Evolutionary conservation across 2,329 filamentous ascomycete species (phyloP).

Genomic region (Thelonectria rubi): DNA sequence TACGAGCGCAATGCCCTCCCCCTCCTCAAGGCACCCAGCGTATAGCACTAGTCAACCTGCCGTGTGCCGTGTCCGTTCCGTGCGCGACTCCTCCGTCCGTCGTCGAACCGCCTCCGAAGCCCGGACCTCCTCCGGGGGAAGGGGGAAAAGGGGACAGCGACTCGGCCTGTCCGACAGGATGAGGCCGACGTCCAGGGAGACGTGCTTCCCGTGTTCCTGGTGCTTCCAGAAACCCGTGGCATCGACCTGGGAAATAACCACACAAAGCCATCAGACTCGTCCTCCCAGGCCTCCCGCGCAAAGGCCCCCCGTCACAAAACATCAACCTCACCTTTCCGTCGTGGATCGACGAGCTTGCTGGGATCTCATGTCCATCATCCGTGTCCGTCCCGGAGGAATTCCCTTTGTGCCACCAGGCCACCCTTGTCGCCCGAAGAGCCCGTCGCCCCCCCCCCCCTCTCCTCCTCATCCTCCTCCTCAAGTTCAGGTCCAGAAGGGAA

Average conservation of each 20-base stretch:
- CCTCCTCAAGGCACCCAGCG: not conserved
- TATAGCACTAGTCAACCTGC: not conserved
- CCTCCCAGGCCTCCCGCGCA: too few species aligned
- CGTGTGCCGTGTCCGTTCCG: not conserved
- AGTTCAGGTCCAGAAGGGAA: slow-evolving; percentile 9
- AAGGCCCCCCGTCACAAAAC: too few species aligned
- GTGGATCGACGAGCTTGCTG: slow-evolving; percentile 16
- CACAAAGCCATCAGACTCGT: too few species aligned
- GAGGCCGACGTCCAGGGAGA: too few species aligned
- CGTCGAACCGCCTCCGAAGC: not conserved
- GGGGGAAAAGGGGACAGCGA: not conserved
- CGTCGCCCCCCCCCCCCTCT: not conserved
- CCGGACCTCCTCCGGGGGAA: not conserved
- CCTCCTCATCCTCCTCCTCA: slow-evolving; percentile 3
- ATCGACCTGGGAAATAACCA: too few species aligned
- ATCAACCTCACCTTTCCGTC: too few species aligned
- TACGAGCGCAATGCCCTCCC: too few species aligned
- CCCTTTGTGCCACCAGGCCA: slow-evolving; percentile 16
- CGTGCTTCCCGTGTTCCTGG: too few species aligned
- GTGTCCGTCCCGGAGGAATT: slow-evolving; percentile 14
- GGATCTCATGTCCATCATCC: slow-evolving; percentile 19
- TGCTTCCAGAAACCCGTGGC: too few species aligned
- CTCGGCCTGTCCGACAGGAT: not conserved
- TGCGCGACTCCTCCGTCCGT: slow-evolving; percentile 10
- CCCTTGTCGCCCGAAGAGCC: not conserved